Evolutionary conservation across 2,329 filamentous ascomycete species (phyloP).

Genomic region (Diplodia intermedia): DNA sequence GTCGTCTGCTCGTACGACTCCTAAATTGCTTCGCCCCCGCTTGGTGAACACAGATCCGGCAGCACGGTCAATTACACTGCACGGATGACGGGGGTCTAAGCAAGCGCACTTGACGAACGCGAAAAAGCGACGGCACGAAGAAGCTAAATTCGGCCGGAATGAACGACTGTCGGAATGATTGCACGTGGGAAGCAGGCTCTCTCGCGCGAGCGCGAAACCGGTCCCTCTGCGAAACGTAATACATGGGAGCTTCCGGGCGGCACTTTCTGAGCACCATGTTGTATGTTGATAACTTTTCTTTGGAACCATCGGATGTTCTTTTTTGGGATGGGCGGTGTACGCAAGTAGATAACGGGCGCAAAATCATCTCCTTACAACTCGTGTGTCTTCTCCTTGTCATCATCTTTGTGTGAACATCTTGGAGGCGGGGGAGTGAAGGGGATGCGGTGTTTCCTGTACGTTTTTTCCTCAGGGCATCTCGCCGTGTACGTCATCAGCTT

Average conservation of each 20-base stretch:
- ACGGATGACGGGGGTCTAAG: conserved; percentile 23
- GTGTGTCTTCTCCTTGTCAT: conserved; percentile 5
- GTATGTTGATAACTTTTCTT: conserved; percentile 30
- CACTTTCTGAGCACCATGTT: conserved; percentile 29
- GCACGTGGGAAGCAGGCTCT: neutral
- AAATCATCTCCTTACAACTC: conserved; percentile 26
- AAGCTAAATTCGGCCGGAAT: neutral
- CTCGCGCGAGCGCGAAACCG: conserved; percentile 23
- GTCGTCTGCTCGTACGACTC: conserved; percentile 33
- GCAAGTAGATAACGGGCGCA: conserved; percentile 32
- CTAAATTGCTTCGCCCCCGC: conserved; percentile 22
- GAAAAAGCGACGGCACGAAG: neutral
- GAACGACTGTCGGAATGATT: conserved; percentile 21
- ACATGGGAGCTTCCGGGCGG: conserved; percentile 31
- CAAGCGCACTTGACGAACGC: conserved; percentile 1
- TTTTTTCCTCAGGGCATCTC: too few species aligned
- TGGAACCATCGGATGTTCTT: conserved; percentile 16
- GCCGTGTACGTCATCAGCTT: too few species aligned
- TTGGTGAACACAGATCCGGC: conserved; percentile 22
- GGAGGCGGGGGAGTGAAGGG: too few species aligned
- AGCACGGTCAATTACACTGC: conserved; percentile 28
- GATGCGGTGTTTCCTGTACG: too few species aligned
- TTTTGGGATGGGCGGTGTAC: conserved; percentile 28
- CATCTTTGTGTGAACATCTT: neutral
- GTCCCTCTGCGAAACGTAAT: conserved; percentile 18